Base-by-base conservation (phyloP, 805 yeast species). In the Wickerhamiella bombiphila region DNA sequence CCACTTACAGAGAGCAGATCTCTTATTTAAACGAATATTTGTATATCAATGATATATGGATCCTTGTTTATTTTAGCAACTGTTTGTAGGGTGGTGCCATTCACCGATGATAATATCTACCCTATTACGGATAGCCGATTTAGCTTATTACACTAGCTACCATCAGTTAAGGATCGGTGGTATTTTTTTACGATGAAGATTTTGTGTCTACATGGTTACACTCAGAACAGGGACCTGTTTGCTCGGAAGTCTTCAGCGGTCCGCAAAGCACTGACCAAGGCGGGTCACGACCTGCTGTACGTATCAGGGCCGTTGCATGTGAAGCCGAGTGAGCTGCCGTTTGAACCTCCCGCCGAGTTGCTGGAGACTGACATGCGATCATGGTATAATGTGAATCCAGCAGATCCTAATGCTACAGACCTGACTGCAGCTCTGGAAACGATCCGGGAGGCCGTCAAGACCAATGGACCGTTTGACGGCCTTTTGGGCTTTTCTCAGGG, bases 401-500 rank as follows among this genome's bases (percentile, higher is more conserved):
- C 59, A 21, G 47, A 44, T 22, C 33, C 33, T 3, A 38, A 48
- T 17, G 54, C 54, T 28, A 44, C 50, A 42, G 38, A 58, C n/a
- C 43, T 61, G 5, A 62, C 57, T 14, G 49, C 64, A 29, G 70
- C 76, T 19, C 59, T 70, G 29, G 67, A 65, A 22, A 54, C 78
- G 5, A 63, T 75, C 2, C 64, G 64, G 14, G 70, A 64, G 19
- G 70, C 73, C 44, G 65, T 80, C 33, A 61, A 67, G 20, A 65
- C 67, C 36, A 72, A 80, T 32, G 83, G 82, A 1, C 96, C 96
- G 1, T 80, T 82, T 47, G 79, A 77, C 17, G 98, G 97, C 4
- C 60, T 88, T 16, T 59, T 91, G 32, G 97, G 96, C 1, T 88
- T 88, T 55, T 78, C 93, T 8, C 97, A 91, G 57, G 98, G 98